Conservation (phyloP, 2,329 filamentous ascomycete genomes). For the Fusarium graminum region DNA sequence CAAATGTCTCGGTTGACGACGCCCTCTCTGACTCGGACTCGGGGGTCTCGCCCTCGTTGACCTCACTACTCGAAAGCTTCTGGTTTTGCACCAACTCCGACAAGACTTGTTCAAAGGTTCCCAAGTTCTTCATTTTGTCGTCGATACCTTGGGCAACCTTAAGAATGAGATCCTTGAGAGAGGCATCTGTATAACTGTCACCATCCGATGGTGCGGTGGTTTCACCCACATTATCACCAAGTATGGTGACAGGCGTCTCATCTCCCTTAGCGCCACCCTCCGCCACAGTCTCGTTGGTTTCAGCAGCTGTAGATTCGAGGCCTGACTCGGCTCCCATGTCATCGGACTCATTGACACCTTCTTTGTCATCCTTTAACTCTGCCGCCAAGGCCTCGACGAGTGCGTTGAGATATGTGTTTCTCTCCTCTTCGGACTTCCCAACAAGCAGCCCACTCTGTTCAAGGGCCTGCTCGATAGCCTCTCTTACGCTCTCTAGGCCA, state of each 20-base stretch:
- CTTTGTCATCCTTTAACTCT: constrained; percentile 48
- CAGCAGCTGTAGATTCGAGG: neutral
- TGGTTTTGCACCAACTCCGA: constrained; percentile 59
- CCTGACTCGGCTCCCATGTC: constrained; percentile 1
- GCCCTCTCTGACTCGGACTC: neutral
- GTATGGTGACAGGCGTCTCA: constrained; percentile 1
- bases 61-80: constrained; percentile 48
- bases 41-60: constrained; percentile 9
- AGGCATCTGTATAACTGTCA: constrained; percentile 31
- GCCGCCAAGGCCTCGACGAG: constrained; percentile 63
- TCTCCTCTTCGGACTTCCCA: constrained; percentile 61
- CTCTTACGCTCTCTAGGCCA: constrained; percentile 64
- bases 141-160: constrained; percentile 63
- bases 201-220: constrained; percentile 3
- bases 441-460: constrained; percentile 66
- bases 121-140: constrained; percentile 57
- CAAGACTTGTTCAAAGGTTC: constrained; percentile 65
- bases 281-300: neutral
- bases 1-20: neutral
- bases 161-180: constrained; percentile 65
- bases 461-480: constrained; percentile 68
- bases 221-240: neutral
- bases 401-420: constrained; percentile 62
- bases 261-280: constrained; percentile 5
- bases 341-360: constrained; percentile 34